Percentiles rank a stretch among this genome's conserved stretches.
Conservation (phyloP, 2,329 filamentous ascomycete species). For the Fusarium cicatricum region DNA sequence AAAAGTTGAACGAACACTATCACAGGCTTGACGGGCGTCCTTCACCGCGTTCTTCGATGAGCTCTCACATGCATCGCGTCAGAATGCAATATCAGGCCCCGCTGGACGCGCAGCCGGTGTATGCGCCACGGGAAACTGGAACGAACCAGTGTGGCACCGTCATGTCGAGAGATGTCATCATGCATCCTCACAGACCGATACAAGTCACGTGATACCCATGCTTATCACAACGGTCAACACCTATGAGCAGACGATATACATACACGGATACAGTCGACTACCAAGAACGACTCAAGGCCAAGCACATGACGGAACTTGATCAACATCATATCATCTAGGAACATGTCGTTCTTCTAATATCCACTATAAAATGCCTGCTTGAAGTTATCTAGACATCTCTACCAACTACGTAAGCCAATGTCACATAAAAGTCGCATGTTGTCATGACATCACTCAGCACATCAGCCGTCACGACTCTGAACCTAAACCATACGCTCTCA, state of each 20-base stretch:
- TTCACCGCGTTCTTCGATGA: slow-evolving; percentile 14
- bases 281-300: no score
- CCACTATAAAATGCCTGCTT: no score
- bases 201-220: slow-evolving; percentile 24
- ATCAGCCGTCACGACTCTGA: not conserved
- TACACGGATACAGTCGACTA: no score
- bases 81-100: slow-evolving; percentile 19
- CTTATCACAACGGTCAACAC: not conserved
- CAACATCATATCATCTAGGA: no score
- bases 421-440: no score
- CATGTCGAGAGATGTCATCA: slow-evolving; percentile 31
- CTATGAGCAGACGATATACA: no score
- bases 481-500: slow-evolving; percentile 8
- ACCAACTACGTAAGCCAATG: no score
- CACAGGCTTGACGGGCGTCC: not conserved
- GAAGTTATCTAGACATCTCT: no score
- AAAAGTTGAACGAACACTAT: not conserved
- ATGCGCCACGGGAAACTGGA: slow-evolving; percentile 24
- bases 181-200: slow-evolving; percentile 13
- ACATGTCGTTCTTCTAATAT: no score
- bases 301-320: no score
- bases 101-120: slow-evolving; percentile 25
- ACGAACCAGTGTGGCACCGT: slow-evolving; percentile 26
- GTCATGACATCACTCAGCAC: not conserved
- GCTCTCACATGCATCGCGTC: slow-evolving; percentile 19